Base-by-base conservation (phyloP, 2,329 filamentous ascomycete species). In the Magnaporthales sp. region DNA sequence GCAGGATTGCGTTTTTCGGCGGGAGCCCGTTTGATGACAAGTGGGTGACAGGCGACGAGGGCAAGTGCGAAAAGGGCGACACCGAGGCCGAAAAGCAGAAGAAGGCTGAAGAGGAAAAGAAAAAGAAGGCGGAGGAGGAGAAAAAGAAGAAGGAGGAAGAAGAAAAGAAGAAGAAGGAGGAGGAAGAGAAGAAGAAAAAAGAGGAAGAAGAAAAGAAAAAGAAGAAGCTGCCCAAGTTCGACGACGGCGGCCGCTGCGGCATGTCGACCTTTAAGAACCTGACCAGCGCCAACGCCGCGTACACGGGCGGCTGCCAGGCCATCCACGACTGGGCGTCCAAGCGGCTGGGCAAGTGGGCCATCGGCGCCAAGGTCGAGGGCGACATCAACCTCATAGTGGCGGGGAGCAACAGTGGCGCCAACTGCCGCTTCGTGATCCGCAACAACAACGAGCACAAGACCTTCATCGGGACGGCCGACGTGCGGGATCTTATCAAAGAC, bases 331-430 rank as follows among this genome's bases (percentile, higher is more conserved):
- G 63, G 32, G 63, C 63, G 13, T 7, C 5, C 22, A 32, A 32
- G 63, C 24, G 27, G 32, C 38, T n/a, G 24, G 26, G 63, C 46
- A 56, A 31, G 63, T 65, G 63, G 63, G 38, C 19, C 15, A 30
- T 65, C 38, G 22, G 63, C 31, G 46, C 38, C 46, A 31, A 56
- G 63, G 63, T 56, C 2, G 8, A 54, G 63, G 63, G 46, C 46
- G 38, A 56, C 19, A 30, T 58, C 15, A 56, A 31, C 24, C 63
- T 65, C 26, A 56, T 65, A 26, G 63, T 64, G 63, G 63, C 38
- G n/a, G 38, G 63, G 5, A 30, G 26, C 27, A 65, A 65, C 63
- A 65, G 46, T 46, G 63, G 63, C 7, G 38, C 63, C 63, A 46
- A 58, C 54, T 58, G 54, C 54, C 24, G 54, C 4, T 58, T 58